Base-by-base conservation (phyloP, 192 early-diverging fungal species). In the Coemansia sp. region DNA sequence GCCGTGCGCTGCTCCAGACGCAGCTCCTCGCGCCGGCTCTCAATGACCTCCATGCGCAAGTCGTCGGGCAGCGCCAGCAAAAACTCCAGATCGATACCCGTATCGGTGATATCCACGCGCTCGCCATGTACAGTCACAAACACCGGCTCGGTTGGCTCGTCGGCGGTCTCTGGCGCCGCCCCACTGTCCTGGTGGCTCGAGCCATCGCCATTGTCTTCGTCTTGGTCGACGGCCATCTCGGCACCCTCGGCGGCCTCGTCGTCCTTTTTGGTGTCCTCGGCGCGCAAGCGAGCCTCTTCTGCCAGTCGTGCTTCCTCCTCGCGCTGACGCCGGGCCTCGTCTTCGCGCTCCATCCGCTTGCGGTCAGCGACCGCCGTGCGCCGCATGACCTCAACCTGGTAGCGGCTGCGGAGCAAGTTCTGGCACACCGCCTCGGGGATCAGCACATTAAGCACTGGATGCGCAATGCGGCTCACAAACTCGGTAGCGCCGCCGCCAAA, bases 51-150 rank as follows among this genome's bases (percentile, higher is more conserved):
- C 57, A 84, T 82, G 35, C 92, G 87, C 62, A 99, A 67, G 41
- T 97, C 93, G 23, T 95, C 94, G 0, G 96, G 96, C 22, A 99
- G 73, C 2, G 96, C 96, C 56, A 89, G 85, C 49, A 99, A 75
- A 65, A 99, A 99, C 55, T 87, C 87, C 4, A 84, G 81, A 57
- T 99, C 96, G 36, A 99, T 99, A 8, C 92, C 96, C 15, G 88
- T 89, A 17, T 91, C 92, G 1, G 92, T 89, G 31, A 99, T 92
- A 52, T 99, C 94, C 0, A 95, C 79, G 55, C 79, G 53, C 30
- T 82, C 76, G 3, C 94, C 96, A 60, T 89, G 81, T 29, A 99
- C 81, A 34, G 74, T 85, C 0, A 96, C 81, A 32, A 63, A 62
- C 25, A 79, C 71, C 1, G 70, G 76, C 49, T 63, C 53, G 7